Base-by-base conservation (phyloP, 192 early-diverging fungal species). In the Lobulomyces angularis region DNA sequence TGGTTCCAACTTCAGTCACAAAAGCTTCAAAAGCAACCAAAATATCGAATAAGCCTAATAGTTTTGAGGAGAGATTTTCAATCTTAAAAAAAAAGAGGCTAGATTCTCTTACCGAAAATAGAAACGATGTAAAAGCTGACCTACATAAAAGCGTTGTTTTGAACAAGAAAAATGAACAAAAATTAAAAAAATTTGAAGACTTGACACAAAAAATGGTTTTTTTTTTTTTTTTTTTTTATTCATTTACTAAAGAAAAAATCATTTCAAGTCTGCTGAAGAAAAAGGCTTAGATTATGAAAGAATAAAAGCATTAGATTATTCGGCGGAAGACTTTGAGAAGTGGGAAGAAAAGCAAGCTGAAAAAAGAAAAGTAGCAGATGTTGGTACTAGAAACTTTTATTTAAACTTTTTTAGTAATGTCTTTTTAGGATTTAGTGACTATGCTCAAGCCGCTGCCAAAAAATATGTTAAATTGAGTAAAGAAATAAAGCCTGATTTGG, bases 281-380 rank as follows among this genome's bases (percentile, higher is more conserved):
- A 55, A 61, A 8, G 90, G 88, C 2, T 58, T 70, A 12, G 88
- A 95, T 48, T 88, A 82, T 45, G 88, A 92, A 48, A 71, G 94
- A 25, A 64, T 70, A 2, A 67, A 81, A 39, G 82, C 80, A 35
- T 75, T 84, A 79, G 65, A 78, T 12, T 95, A 90, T 47, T 83
- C 87, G 12, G 79, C 80, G 7, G 86, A 92, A 41, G 69, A 71
- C 11, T 89, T 92, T 0, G 84, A 90, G 48, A 63, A 61, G 20
- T 90, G 85, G 83, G 74, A 88, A 27, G 71, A 80, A 53, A 88
- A 84, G 49, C 63, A 85, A 61, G 69, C 72, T 22, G 73, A 78
- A 48, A 80, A 83, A 43, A 65, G 48, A 11, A 49, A 66, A 46
- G 51, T 64, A 8, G 71, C 59, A 24, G 83, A 94, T 26, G 70